Evolutionary conservation across 2,329 filamentous ascomycete species (phyloP).

Genomic region (Exophiala lecanii-corni): DNA sequence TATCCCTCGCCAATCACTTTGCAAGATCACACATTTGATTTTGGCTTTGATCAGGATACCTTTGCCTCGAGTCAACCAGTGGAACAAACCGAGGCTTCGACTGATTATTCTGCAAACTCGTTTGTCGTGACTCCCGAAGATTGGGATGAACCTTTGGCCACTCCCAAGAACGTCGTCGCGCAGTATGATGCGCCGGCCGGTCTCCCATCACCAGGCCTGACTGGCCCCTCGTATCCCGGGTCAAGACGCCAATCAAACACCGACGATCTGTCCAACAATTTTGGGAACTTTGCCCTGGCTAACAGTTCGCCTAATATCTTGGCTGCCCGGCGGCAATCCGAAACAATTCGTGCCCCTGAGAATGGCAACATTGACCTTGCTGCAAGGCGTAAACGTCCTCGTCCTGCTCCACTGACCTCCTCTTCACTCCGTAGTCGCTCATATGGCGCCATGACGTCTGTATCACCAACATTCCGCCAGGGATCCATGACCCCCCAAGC

Average conservation of each 20-base stretch:
- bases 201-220: constrained; percentile 20
- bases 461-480: constrained; percentile 38
- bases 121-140: constrained; percentile 19
- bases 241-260: constrained; percentile 23
- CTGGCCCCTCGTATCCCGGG: constrained; percentile 21
- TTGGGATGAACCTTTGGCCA: constrained; percentile 16
- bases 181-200: constrained; percentile 8
- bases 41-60: constrained; percentile 21
- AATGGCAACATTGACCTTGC: constrained; percentile 42
- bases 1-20: constrained; percentile 20
- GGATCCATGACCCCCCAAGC: constrained; percentile 30
- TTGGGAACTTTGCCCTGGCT: constrained; percentile 23
- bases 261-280: constrained; percentile 24
- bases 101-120: constrained; percentile 12
- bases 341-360: constrained; percentile 32
- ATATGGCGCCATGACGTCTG: constrained; percentile 36
- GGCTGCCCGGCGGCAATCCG: constrained; percentile 59
- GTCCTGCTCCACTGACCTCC: constrained; percentile 44
- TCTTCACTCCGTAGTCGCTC: constrained; percentile 34
- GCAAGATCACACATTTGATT: constrained; percentile 25
- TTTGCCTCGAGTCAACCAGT: constrained; percentile 6
- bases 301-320: constrained; percentile 11
- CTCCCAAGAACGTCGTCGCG: constrained; percentile 13
- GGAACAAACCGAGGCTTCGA: constrained; percentile 2
- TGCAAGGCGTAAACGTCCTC: constrained; percentile 42